Base-by-base conservation (phyloP, 768 basidiomycete genomes). In the Kwoniella newhampshirensis region DNA sequence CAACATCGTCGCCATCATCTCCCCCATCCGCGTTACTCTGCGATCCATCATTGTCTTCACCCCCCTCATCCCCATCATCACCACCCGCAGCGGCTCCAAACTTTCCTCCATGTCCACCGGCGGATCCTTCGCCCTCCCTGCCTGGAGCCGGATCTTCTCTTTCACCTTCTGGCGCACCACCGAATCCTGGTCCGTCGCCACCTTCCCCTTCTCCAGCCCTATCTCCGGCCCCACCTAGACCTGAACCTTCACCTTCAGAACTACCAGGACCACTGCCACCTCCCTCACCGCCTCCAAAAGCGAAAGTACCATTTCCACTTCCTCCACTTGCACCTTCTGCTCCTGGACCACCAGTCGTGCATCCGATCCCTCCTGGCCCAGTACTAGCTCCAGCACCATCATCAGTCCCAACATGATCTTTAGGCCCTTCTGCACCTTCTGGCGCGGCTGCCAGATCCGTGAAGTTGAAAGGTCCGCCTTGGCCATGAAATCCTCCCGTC, bases 1-100 rank as follows among this genome's bases (percentile, higher is more conserved):
- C 65, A 5, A 36, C 48, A 30, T 49, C 62, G 6, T 54, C 62
- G 7, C n/a, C 25, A 23, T 42, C 40, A 23, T 42, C 40, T 8
- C 18, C 40, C 8, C 17, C 40, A n/a, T n/a, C 40, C 17, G 17
- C 40, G 40, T 42, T n/a, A 46, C 13, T 25, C 13, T 8, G 15
- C 20, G 44, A 46, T 46, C 17, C 21, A 25, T 11, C 44, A 46
- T 28, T 23, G 21, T 23, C 44, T 11, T 39, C 21, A 13, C 49
- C 30, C n/a, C 42, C 20, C n/a, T 9, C 42, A 7, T 46, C 27
- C 20, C 27, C 44, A 11, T 23, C 44, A 13, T 46, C 17, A 17
- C 27, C 44, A 28, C 27, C 44, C 6, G 17, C 44, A 18, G 27
- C 30, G n/a, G 47, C 18, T n/a, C n/a, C n/a, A n/a, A n/a, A n/a